Conservation (phyloP, 331 rosid genomes). For the Rhamnella rubrinervis region DNA sequence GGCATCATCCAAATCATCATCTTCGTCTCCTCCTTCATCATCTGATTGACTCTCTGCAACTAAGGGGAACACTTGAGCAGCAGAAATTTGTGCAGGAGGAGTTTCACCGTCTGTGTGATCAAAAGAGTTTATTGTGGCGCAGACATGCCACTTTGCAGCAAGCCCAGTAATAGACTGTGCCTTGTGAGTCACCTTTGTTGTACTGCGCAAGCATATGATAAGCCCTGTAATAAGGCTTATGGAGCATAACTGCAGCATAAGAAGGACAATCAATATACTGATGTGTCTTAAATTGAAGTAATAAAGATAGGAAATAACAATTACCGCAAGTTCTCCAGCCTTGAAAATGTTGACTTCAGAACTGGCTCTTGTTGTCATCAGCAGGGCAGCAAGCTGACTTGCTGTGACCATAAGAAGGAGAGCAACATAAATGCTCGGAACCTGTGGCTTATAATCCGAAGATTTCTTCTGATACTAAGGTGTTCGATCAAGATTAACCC, state of each 20-base stretch:
- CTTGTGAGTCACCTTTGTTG: conserved; percentile 81
- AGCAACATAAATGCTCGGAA: conserved; percentile 58
- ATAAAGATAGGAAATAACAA: not conserved
- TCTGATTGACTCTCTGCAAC: conserved; percentile 41
- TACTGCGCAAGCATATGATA: conserved; percentile 70
- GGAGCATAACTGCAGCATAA: conserved; percentile 76
- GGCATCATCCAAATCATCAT: conserved; percentile 69
- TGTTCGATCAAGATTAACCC: conserved; percentile 59
- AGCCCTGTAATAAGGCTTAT: conserved; percentile 77
- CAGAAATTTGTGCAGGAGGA: conserved; percentile 33
- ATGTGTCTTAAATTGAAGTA: not conserved
- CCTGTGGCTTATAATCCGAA: conserved; percentile 65
- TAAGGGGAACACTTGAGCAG: conserved; percentile 30
- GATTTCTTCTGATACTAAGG: conserved; percentile 48
- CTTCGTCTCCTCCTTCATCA: conserved; percentile 61
- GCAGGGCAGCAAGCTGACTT: conserved; percentile 64
- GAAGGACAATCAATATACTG: conserved; percentile 23
- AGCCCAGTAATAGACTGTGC: conserved; percentile 79
- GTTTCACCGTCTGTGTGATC: conserved; percentile 63
- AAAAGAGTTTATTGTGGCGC: conserved; percentile 67
- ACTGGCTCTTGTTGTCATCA: conserved; percentile 38
- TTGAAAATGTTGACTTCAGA: conserved; percentile 56
- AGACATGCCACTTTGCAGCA: conserved; percentile 86
- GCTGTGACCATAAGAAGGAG: conserved; percentile 65
- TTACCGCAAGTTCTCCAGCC: conserved; percentile 81